Conservation (phyloP, 768 basidiomycete genomes). For the Serendipita sp. region DNA sequence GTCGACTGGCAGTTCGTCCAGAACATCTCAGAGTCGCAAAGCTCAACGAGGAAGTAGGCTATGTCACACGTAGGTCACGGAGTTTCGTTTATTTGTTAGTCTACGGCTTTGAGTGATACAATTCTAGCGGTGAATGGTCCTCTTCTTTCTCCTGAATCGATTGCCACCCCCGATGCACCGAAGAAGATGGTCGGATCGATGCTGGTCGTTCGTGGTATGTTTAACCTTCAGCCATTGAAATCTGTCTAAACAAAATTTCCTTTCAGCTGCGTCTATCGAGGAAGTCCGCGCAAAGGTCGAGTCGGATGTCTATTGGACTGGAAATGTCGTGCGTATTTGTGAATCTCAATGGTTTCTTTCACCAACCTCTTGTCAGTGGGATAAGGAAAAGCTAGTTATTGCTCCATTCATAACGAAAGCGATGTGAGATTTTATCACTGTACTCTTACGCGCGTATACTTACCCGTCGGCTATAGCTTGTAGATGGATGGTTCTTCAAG, state of each 20-base stretch:
- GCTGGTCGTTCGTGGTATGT: constrained; percentile 5
- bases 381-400: constrained; percentile 37
- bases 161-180: constrained; percentile 28
- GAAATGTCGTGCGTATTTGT: constrained; percentile 26
- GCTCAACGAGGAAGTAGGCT: constrained; percentile 26
- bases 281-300: constrained; percentile 26
- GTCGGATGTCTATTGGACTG: constrained; percentile 29
- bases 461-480: background rate
- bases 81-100: background rate
- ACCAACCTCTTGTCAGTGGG: constrained; percentile 27
- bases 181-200: constrained; percentile 49
- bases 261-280: constrained; percentile 38
- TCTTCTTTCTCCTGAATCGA: constrained; percentile 37
- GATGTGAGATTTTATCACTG: background rate
- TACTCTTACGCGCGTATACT: background rate
- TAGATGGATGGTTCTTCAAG: background rate
- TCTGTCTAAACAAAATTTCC: constrained; percentile 25
- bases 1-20: constrained; percentile 40
- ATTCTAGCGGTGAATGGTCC: constrained; percentile 37
- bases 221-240: background rate
- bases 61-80: constrained; percentile 33
- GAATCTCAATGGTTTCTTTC: background rate
- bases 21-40: constrained; percentile 36
- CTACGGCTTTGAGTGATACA: background rate
- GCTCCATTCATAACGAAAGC: constrained; percentile 23